These are phyloP conservation scores for Trichoderma brevicompactum DNA, from an alignment of 2,329 filamentous ascomycete species.

Conservation along the genomic window DNA sequence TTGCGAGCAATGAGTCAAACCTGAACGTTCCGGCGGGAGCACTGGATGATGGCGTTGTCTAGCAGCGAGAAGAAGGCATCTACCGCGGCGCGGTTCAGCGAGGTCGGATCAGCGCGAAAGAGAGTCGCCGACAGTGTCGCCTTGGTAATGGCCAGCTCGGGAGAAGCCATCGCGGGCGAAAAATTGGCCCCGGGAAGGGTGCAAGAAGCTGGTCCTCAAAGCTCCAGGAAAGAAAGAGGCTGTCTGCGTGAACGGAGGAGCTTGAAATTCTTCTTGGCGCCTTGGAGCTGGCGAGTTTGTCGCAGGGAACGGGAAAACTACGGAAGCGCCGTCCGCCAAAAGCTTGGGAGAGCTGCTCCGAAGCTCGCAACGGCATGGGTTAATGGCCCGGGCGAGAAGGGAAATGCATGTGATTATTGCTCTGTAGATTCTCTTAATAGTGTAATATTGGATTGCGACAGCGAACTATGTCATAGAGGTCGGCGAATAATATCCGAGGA, in stretches of 20 bases:
- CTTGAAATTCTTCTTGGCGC: constrained; percentile 4
- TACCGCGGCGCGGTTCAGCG: constrained; percentile 71
- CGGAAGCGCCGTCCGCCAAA: not conserved
- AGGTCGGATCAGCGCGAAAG: constrained; percentile 72
- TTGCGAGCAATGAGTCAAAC: constrained; percentile 62
- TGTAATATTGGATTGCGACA: not conserved
- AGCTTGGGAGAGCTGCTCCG: not conserved
- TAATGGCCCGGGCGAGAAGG: not conserved
- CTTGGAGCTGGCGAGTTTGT: not conserved
- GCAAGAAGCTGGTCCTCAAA: constrained; percentile 17
- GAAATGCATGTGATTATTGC: not conserved
- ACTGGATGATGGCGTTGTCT: constrained; percentile 67
- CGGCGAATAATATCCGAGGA: not conserved
- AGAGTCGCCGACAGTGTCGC: constrained; percentile 76
- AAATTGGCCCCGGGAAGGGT: constrained; percentile 4
- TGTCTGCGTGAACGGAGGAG: not conserved
- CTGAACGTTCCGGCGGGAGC: constrained; percentile 83
- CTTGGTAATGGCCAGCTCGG: constrained; percentile 77
- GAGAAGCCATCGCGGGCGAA: constrained; percentile 62
- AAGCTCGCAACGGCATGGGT: not conserved
- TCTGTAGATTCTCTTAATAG: not conserved
- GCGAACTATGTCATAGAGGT: not conserved
- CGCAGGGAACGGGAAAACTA: constrained; percentile 9
- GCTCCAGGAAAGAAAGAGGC: constrained; percentile 15
- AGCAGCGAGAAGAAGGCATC: constrained; percentile 70